These are phyloP conservation scores for Pseudogymnoascus sp. DNA, from an alignment of 2,329 filamentous ascomycete species.

Conservation along the genomic window DNA sequence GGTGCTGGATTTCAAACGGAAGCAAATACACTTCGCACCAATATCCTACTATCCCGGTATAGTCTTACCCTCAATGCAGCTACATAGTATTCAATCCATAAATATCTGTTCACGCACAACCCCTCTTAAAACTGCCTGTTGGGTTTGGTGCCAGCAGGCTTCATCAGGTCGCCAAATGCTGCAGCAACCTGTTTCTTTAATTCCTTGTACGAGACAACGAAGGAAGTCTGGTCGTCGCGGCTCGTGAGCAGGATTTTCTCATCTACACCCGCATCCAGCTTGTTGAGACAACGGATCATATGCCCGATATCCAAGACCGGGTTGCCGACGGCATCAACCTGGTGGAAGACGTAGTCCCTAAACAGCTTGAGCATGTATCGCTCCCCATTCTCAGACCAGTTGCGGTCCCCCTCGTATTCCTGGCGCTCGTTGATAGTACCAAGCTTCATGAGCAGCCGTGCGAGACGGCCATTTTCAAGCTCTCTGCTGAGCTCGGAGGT, in stretches of 20 bases:
- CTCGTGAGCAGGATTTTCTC: slow-evolving; percentile 81
- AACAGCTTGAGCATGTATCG: slow-evolving; percentile 91
- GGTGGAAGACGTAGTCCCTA: slow-evolving; percentile 94
- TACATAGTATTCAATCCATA: slow-evolving; percentile 3
- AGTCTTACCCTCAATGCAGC: neutral
- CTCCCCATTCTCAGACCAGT: slow-evolving; percentile 89
- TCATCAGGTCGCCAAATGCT: slow-evolving; percentile 47
- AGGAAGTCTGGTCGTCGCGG: slow-evolving; percentile 80
- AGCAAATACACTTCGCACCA: neutral
- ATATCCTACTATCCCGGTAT: slow-evolving; percentile 1
- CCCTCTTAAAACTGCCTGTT: neutral
- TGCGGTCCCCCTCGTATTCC: slow-evolving; percentile 66
- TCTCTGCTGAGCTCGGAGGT: slow-evolving; percentile 66
- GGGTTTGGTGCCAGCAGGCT: slow-evolving; percentile 12
- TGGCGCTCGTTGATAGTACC: slow-evolving; percentile 83
- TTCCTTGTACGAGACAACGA: slow-evolving; percentile 86
- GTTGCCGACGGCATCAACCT: slow-evolving; percentile 76
- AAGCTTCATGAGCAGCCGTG: slow-evolving; percentile 73
- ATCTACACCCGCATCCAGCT: slow-evolving; percentile 80
- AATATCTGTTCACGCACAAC: neutral
- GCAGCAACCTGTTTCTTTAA: slow-evolving; percentile 57
- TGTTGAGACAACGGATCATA: slow-evolving; percentile 79
- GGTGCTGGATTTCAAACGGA: slow-evolving; percentile 1
- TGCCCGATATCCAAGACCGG: slow-evolving; percentile 82
- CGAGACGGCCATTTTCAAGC: slow-evolving; percentile 80